phyloP scores from a whole-genome alignment of 176 grass and related monocot species.

The Juncus inflexus region DNA sequence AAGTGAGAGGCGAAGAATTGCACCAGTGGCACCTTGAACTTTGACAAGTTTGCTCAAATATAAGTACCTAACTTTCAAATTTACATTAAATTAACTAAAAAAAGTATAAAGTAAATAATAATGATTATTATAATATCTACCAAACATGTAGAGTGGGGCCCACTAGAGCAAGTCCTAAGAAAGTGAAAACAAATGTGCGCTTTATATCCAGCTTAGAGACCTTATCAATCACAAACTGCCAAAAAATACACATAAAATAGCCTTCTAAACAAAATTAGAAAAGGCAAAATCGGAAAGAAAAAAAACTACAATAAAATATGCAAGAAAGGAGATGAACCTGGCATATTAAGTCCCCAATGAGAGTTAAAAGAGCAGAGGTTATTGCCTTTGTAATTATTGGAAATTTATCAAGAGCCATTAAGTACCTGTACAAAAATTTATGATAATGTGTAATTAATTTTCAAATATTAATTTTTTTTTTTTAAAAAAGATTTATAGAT shows the following conservation, averaged over 20 bases:
- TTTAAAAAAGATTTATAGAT: no score
- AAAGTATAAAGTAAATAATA: background rate
- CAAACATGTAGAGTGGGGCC: slow-evolving; percentile 75
- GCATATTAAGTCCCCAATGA: slow-evolving; percentile 32
- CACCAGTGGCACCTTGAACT: slow-evolving; percentile 52
- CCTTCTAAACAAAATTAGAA: no score
- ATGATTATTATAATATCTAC: slow-evolving; percentile 30
- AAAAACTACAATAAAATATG: background rate
- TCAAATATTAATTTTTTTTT: no score
- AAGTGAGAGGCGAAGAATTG: slow-evolving; percentile 58
- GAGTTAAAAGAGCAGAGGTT: slow-evolving; percentile 34
- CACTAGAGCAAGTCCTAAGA: slow-evolving; percentile 73
- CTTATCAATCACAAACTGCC: slow-evolving; percentile 63
- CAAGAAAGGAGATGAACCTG: slow-evolving; percentile 22
- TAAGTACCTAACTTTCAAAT: slow-evolving; percentile 58
- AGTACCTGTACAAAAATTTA: slow-evolving; percentile 25
- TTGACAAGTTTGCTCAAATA: slow-evolving; percentile 86
- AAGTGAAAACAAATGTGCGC: slow-evolving; percentile 81
- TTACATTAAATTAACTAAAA: slow-evolving; percentile 9
- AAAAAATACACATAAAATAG: slow-evolving; percentile 13
- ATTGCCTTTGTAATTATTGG: slow-evolving; percentile 37
- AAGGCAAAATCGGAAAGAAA: background rate
- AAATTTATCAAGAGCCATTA: slow-evolving; percentile 29
- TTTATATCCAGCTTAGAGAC: slow-evolving; percentile 59
- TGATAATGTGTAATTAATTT: no score